phyloP scores from a whole-genome alignment of 2,329 filamentous ascomycete genomes.

The Hypoxylon sp. region DNA sequence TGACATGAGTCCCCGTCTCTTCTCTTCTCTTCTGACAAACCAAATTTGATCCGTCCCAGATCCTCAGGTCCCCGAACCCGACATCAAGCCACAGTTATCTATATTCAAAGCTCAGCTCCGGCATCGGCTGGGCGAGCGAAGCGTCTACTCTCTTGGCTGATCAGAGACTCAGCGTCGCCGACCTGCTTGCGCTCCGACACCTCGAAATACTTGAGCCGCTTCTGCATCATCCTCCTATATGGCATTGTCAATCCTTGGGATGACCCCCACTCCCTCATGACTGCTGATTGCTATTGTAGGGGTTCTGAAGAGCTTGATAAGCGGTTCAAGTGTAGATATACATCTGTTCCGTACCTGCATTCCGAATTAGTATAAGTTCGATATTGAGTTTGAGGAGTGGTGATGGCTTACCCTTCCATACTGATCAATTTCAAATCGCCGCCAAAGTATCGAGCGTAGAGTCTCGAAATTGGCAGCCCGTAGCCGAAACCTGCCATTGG shows the following conservation, averaged over 20 bases:
- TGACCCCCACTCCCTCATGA: constrained; percentile 80
- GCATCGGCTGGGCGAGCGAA: constrained; percentile 39
- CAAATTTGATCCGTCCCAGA: not conserved
- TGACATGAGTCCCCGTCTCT: constrained; percentile 5
- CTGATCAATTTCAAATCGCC: constrained; percentile 97
- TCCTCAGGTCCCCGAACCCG: not conserved
- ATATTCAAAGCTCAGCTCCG: constrained; percentile 45
- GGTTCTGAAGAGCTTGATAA: constrained; percentile 96
- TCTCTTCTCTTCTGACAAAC: constrained; percentile 8
- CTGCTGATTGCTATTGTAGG: constrained; percentile 92
- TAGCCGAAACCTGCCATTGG: constrained; percentile 99
- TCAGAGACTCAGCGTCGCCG: constrained; percentile 76
- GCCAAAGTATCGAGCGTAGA: constrained; percentile 97
- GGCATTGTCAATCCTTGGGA: constrained; percentile 77
- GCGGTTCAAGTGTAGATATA: constrained; percentile 97
- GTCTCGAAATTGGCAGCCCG: constrained; percentile 90
- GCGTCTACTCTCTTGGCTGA: constrained; percentile 48
- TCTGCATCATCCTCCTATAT: constrained; percentile 70
- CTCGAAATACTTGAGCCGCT: constrained; percentile 79
- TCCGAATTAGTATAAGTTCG: constrained; percentile 18
- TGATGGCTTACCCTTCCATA: constrained; percentile 90
- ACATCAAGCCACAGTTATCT: not conserved
- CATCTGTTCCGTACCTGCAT: constrained; percentile 92
- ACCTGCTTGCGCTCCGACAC: constrained; percentile 91
- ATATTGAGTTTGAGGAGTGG: constrained; percentile 12